Conservation (phyloP, 805 yeast genomes). For the Isabelozyma gotoi region DNA sequence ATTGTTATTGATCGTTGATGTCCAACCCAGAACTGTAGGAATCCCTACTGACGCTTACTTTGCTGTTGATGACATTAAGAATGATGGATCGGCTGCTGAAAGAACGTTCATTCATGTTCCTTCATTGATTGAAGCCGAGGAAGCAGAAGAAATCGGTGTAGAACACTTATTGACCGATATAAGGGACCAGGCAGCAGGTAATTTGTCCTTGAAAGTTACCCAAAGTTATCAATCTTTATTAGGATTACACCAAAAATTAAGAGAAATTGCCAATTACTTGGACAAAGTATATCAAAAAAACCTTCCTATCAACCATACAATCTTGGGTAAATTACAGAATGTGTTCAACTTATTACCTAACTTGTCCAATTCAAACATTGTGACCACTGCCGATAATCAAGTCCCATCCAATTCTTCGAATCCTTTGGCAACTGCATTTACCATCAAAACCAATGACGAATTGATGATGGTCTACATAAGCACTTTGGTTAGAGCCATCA, state of each 20-base stretch:
- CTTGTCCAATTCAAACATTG: constrained; percentile 35
- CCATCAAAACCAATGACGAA: constrained; percentile 93
- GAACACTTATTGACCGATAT: constrained; percentile 94
- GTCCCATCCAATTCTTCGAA: constrained; percentile 30
- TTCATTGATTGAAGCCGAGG: constrained; percentile 92
- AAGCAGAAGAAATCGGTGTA: constrained; percentile 98
- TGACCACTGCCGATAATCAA: constrained; percentile 9
- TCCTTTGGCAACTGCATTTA: constrained; percentile 75
- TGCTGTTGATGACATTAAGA: constrained; percentile 92
- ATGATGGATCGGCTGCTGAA: constrained; percentile 91
- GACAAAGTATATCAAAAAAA: constrained; percentile 67
- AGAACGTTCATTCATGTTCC: constrained; percentile 93
- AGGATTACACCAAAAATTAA: constrained; percentile 77
- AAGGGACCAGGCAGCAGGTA: constrained; percentile 95
- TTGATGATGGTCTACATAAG: constrained; percentile 90
- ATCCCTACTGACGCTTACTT: constrained; percentile 94
- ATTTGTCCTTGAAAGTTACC: constrained; percentile 80
- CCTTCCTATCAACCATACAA: constrained; percentile 85
- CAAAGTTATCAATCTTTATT: constrained; percentile 85
- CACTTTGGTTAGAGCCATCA: constrained; percentile 87
- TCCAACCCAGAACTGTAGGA: constrained; percentile 79
- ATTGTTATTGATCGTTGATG: constrained; percentile 85
- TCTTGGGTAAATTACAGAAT: constrained; percentile 90
- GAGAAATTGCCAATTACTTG: constrained; percentile 76
- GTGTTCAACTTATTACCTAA: constrained; percentile 92